Percentiles rank a stretch among this genome's conserved stretches.
Evolutionary conservation across 805 yeast genomes (phyloP).

Genomic region (Cyberlindnera americana): DNA sequence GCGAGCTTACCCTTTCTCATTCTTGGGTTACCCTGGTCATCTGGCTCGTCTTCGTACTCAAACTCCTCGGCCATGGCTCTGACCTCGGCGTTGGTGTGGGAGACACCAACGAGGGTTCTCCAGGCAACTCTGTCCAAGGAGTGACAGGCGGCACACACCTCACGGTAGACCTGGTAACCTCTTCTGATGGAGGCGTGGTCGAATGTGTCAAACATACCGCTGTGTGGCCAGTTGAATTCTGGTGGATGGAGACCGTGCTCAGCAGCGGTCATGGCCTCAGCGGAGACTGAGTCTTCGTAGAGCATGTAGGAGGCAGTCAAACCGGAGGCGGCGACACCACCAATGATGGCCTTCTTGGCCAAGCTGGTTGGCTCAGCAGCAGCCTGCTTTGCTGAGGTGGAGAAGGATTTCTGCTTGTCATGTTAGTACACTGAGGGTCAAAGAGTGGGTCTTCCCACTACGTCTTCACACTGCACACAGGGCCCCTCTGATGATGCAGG

Average conservation of each 20-base stretch:
- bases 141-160: conserved; percentile 99
- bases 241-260: conserved; percentile 99
- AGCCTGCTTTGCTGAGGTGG: conserved; percentile 36
- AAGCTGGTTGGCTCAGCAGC: conserved; percentile 31
- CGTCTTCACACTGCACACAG: too few relatives aligned
- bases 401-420: conserved; percentile 29
- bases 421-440: too few relatives aligned
- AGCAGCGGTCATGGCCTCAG: conserved; percentile 96
- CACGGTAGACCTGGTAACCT: conserved; percentile 98
- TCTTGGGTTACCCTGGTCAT: conserved; percentile 96
- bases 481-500: too few relatives aligned
- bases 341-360: conserved; percentile 50
- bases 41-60: conserved; percentile 98
- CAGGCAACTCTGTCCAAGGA: conserved; percentile 95
- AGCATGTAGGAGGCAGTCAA: conserved; percentile 75
- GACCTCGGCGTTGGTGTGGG: conserved; percentile 87
- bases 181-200: conserved; percentile 97
- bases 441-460: too few relatives aligned
- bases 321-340: conserved; percentile 70
- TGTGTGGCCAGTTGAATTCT: conserved; percentile 88
- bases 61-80: conserved; percentile 92
- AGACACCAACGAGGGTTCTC: conserved; percentile 97
- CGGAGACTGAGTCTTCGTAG: conserved; percentile 81
- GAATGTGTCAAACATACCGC: conserved; percentile 84
- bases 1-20: conserved; percentile 98